Base-by-base conservation (phyloP, 2,329 filamentous ascomycete genomes). In the Trichoderma harzianum region DNA sequence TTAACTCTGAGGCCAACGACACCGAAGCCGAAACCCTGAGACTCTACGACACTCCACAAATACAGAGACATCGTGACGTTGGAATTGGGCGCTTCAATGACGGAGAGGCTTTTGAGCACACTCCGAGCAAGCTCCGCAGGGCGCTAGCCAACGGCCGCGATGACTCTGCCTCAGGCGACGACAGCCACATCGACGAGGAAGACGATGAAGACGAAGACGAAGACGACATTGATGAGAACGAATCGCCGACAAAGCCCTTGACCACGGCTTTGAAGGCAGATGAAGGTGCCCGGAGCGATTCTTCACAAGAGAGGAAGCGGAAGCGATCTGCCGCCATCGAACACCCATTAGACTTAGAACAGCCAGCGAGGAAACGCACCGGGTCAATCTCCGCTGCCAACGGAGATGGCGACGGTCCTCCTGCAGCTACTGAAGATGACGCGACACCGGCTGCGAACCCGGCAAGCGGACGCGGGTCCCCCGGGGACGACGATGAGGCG, bases 1-100 rank as follows among this genome's bases (percentile, higher is more conserved):
- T 78, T 16, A 76, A 79, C 72, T 82, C 80, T 3, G 81, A 83
- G 30, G 85, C 83, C 76, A 88, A 90, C 78, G 89, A 89, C 80
- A 91, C 95, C 4, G 95, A 98, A 82, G 95, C 95, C 39, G 95
- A 98, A 83, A 98, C 95, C 2, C 95, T 98, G 83, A 91, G 96
- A 72, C 87, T 99, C 73, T 96, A 96, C 78, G 91, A 93, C 78
- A 97, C 94, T n/a, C 94, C 95, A 21, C 89, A 90, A 74, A 92
- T 86, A 77, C 83, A 87, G 78, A 86, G 90, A 75, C 86, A 89
- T 76, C 86, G 87, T 76, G 88, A 91, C 76, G 88, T 92, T 11
- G 85, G 90, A 57, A 81, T 91, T 69, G 85, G 85, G 76, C 84
- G 85, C 74, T 88, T 86, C 78, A 85, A 86, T 70, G 85, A 86